Evolutionary conservation across 2,329 filamentous ascomycete species (phyloP).

Genomic region (Parafenestella ontariensis): DNA sequence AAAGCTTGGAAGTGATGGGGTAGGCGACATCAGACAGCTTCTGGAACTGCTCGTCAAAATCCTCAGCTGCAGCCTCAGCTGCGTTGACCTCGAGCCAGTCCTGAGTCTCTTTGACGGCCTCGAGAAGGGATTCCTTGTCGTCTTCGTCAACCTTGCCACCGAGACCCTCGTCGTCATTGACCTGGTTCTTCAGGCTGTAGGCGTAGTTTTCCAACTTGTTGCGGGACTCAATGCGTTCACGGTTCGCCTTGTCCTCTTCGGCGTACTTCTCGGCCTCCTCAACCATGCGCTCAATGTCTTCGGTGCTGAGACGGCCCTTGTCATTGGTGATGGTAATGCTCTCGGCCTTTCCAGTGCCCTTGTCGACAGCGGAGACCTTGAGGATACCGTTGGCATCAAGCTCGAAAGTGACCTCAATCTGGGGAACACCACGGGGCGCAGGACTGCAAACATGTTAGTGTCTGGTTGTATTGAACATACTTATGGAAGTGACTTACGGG

Average conservation of each 20-base stretch:
- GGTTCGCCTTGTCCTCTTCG: constrained; percentile 98
- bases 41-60: constrained; percentile 99
- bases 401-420: constrained; percentile 98
- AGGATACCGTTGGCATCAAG: constrained; percentile 98
- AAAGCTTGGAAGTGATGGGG: constrained; percentile 98
- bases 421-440: constrained; percentile 92
- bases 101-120: constrained; percentile 94
- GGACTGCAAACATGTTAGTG: constrained; percentile 55
- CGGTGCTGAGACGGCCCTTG: constrained; percentile 94
- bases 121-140: constrained; percentile 95
- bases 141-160: constrained; percentile 98
- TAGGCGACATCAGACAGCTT: constrained; percentile 96
- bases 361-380: constrained; percentile 94
- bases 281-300: constrained; percentile 99
- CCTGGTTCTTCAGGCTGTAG: constrained; percentile 99
- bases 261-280: constrained; percentile 98
- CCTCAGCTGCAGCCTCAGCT: constrained; percentile 82
- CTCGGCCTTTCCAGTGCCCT: constrained; percentile 97
- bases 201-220: constrained; percentile 99
- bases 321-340: constrained; percentile 99
- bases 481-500: constrained; percentile 56
- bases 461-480: background rate
- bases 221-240: constrained; percentile 94
- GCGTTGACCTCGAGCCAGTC: constrained; percentile 98
- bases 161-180: constrained; percentile 94